Evolutionary conservation across 148 eudicot species (phyloP).

Genomic region (Euryodendron excelsum): DNA sequence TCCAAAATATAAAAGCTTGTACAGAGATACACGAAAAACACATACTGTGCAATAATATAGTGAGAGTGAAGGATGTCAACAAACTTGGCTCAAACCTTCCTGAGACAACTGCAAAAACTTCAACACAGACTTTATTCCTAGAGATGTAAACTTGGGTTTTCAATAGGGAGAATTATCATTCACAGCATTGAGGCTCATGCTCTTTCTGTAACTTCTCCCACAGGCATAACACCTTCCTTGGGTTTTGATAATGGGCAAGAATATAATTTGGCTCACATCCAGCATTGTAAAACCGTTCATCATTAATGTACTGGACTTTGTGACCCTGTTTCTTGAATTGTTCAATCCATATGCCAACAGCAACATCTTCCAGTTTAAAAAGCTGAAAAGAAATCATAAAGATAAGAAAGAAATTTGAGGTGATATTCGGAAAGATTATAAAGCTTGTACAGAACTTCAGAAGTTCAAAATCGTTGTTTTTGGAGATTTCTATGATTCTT

Average conservation of each 20-base stretch:
- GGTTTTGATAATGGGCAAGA: constrained; percentile 53
- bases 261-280: constrained; percentile 44
- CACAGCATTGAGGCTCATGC: constrained; percentile 16
- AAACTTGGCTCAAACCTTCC: not conserved
- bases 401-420: not conserved
- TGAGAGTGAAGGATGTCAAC: not conserved
- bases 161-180: not conserved
- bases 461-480: not conserved
- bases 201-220: constrained; percentile 18
- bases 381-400: constrained; percentile 18
- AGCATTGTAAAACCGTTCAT: constrained; percentile 16
- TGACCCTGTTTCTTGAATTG: constrained; percentile 27
- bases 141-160: not conserved
- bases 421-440: not conserved
- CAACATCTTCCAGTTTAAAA: constrained; percentile 18
- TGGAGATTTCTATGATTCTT: no score
- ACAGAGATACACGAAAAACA: no score
- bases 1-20: not conserved
- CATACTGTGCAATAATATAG: not conserved
- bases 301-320: constrained; percentile 23
- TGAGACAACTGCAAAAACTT: not conserved
- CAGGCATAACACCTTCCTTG: constrained; percentile 15
- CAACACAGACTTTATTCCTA: not conserved
- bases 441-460: not conserved
- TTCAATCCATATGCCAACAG: constrained; percentile 34